These are phyloP conservation scores for Scedosporium dehoogii DNA, from an alignment of 2,329 filamentous ascomycete species.

Conservation along the genomic window DNA sequence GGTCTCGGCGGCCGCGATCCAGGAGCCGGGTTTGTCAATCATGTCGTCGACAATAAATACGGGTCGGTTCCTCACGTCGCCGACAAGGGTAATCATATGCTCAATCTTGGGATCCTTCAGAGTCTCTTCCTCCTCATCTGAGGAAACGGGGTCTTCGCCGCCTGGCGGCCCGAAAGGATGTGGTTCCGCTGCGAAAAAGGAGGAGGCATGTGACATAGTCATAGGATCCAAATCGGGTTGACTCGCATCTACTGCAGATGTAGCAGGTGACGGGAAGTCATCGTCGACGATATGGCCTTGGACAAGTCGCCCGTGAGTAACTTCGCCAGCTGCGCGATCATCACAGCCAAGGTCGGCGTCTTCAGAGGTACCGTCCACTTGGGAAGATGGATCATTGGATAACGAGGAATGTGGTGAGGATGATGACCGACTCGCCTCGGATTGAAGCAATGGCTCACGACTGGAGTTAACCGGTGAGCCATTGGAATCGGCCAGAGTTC, in stretches of 20 bases:
- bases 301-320: constrained; percentile 82
- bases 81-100: constrained; percentile 95
- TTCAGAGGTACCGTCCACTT: constrained; percentile 11
- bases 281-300: constrained; percentile 95
- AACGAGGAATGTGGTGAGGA: constrained; percentile 9
- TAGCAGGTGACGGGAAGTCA: constrained; percentile 70
- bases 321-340: constrained; percentile 75
- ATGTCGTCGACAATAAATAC: constrained; percentile 98
- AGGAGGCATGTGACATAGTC: constrained; percentile 69
- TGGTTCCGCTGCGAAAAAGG: constrained; percentile 57
- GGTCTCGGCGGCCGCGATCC: constrained; percentile 95
- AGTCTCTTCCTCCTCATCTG: constrained; percentile 90
- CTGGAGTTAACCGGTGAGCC: constrained; percentile 31
- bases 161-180: constrained; percentile 65
- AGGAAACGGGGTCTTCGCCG: constrained; percentile 69
- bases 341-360: constrained; percentile 49
- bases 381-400: not conserved
- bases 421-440: constrained; percentile 5
- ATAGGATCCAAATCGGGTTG: constrained; percentile 70
- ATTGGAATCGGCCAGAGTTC: constrained; percentile 29
- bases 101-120: constrained; percentile 72
- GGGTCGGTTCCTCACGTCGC: constrained; percentile 77
- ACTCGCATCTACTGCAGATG: constrained; percentile 58
- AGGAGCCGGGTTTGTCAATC: constrained; percentile 94
- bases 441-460: constrained; percentile 12